Conservation (phyloP, 2,329 filamentous ascomycete genomes). For the Fusarium equiseti region DNA sequence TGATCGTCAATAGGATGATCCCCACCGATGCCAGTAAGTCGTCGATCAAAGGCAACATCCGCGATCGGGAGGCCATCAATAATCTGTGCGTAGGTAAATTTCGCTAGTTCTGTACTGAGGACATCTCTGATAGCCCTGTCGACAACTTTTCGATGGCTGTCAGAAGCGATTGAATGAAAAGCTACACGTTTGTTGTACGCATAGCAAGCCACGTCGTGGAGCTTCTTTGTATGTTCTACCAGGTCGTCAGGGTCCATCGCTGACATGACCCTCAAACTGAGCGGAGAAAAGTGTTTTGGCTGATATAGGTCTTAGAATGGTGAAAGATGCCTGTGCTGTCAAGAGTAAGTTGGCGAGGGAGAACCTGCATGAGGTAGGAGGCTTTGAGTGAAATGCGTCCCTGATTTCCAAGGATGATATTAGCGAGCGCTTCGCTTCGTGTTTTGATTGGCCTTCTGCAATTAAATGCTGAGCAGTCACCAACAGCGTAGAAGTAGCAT, state of each 20-base stretch:
- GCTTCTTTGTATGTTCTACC: not conserved
- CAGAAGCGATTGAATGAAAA: not conserved
- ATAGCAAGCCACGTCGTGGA: not conserved
- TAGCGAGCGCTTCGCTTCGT: not conserved
- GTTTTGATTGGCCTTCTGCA: not conserved
- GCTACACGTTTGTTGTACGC: constrained; percentile 1
- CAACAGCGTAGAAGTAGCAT: not conserved
- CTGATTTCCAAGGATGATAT: not conserved
- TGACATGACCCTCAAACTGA: not conserved
- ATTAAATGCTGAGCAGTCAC: not conserved
- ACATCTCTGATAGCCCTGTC: constrained; percentile 11
- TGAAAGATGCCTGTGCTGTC: not conserved
- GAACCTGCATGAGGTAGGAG: not conserved
- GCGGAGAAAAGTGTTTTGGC: rapidly evolving
- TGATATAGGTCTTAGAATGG: too few relatives aligned
- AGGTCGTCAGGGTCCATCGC: constrained; percentile 16
- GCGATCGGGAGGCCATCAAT: constrained; percentile 31
- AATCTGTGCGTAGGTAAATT: constrained; percentile 34
- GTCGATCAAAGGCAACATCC: constrained; percentile 24
- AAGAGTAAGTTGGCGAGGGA: not conserved
- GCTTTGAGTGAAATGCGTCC: not conserved
- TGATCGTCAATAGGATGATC: constrained; percentile 32
- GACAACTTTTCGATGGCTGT: not conserved
- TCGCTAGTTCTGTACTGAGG: constrained; percentile 8
- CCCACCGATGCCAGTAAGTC: constrained; percentile 21